Evolutionary conservation across 306 rosid species (phyloP).

Genomic region (Cyclanthera cordifolia): DNA sequence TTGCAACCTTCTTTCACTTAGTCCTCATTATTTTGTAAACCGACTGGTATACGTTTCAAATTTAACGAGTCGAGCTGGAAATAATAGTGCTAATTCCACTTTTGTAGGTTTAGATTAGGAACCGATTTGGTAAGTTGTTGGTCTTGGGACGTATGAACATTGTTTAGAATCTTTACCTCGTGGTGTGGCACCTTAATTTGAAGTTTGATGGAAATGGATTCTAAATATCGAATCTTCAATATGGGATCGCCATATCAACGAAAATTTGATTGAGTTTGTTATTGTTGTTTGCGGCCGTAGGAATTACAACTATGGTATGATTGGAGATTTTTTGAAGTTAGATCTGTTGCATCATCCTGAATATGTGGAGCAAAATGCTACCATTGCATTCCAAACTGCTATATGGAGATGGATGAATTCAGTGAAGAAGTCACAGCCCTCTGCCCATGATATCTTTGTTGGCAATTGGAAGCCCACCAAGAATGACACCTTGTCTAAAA

Average conservation of each 20-base stretch:
- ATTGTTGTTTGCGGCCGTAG: slow-evolving; percentile 27
- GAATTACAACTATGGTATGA: slow-evolving; percentile 83
- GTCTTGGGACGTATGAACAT: not conserved
- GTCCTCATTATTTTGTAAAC: not conserved
- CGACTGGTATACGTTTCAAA: not conserved
- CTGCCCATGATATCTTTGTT: slow-evolving; percentile 69
- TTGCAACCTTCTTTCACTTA: not conserved
- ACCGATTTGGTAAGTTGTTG: not conserved
- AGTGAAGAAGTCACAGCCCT: slow-evolving; percentile 63
- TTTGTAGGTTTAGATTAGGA: not conserved
- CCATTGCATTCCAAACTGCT: slow-evolving; percentile 87
- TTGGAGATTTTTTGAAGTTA: slow-evolving; percentile 57
- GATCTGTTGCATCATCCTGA: slow-evolving; percentile 79
- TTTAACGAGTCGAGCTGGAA: not conserved
- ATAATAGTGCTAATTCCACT: not conserved
- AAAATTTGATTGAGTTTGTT: not conserved
- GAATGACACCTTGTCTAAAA: slow-evolving; percentile 62
- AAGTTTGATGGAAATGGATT: not conserved
- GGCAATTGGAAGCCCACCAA: slow-evolving; percentile 90
- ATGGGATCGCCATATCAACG: not conserved
- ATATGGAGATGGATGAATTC: slow-evolving; percentile 85
- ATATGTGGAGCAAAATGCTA: slow-evolving; percentile 89
- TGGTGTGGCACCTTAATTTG: not conserved
- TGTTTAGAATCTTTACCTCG: not conserved
- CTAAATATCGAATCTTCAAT: not conserved